Conservation (phyloP, 2,329 filamentous ascomycete genomes). For the Clathrospora elynae region DNA sequence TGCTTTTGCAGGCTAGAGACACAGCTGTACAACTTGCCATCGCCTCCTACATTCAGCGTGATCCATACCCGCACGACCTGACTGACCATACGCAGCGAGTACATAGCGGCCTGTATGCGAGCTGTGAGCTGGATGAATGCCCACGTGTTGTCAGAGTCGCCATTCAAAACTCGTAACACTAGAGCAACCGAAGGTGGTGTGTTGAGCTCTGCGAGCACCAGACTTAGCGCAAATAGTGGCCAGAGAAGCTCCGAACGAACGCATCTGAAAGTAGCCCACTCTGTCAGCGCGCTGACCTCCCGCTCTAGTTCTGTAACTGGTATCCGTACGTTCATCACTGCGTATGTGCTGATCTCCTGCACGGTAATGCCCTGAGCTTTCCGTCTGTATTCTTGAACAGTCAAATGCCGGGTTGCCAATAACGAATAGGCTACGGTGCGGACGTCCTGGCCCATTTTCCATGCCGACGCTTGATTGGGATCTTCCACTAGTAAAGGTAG, state of each 20-base stretch:
- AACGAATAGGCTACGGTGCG: slow-evolving; percentile 50
- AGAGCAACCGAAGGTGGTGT: slow-evolving; percentile 23
- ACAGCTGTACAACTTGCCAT: slow-evolving; percentile 1
- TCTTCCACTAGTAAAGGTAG: slow-evolving; percentile 66
- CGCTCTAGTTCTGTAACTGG: slow-evolving; percentile 18
- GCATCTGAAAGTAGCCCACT: slow-evolving; percentile 21
- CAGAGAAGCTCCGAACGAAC: slow-evolving; percentile 26
- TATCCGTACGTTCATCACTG: slow-evolving; percentile 2
- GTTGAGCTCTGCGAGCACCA: slow-evolving; percentile 30
- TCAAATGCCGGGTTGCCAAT: slow-evolving; percentile 20
- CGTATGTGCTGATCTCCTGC: slow-evolving; percentile 24
- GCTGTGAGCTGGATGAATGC: slow-evolving; percentile 48
- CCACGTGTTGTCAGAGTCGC: slow-evolving; percentile 46
- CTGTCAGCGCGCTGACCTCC: slow-evolving; percentile 19
- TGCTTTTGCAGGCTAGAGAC: slow-evolving; percentile 16
- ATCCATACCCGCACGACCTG: slow-evolving; percentile 44
- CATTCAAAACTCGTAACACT: slow-evolving; percentile 31
- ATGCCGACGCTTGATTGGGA: slow-evolving; percentile 50
- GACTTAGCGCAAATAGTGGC: slow-evolving; percentile 32
- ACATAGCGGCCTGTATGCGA: slow-evolving; percentile 50
- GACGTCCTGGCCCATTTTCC: slow-evolving; percentile 46
- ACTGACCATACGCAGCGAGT: slow-evolving; percentile 51
- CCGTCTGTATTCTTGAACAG: slow-evolving; percentile 47
- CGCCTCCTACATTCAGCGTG: slow-evolving; percentile 2
- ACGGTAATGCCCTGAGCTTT: slow-evolving; percentile 41